phyloP scores from a whole-genome alignment of 495 filamentous ascomycete genomes.

The Penicillium salamii region DNA sequence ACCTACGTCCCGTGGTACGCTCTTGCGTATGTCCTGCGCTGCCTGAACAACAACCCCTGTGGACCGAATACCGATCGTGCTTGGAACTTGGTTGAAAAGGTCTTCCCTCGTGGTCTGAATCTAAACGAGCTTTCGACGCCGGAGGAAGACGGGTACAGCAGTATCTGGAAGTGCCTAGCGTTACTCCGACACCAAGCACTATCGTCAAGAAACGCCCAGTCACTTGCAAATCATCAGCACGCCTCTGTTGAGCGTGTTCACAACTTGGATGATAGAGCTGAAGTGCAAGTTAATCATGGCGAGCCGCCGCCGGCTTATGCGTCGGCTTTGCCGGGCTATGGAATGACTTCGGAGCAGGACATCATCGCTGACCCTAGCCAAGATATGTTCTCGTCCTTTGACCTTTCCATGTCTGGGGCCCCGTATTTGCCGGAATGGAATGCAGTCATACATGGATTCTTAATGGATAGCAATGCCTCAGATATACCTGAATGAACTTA shows the following conservation, averaged over 20 bases:
- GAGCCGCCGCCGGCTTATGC: neutral
- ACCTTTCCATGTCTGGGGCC: conserved; percentile 10
- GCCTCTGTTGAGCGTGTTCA: neutral
- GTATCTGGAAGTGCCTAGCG: conserved; percentile 18
- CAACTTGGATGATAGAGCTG: no score
- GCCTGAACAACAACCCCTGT: conserved; percentile 39
- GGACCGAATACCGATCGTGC: conserved; percentile 44
- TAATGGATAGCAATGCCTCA: neutral
- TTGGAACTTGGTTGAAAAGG: conserved; percentile 46
- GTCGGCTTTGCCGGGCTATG: neutral
- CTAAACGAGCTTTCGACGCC: neutral
- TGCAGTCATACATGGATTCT: conserved; percentile 12
- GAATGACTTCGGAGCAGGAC: neutral
- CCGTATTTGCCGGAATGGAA: conserved; percentile 17
- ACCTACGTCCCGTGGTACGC: conserved; percentile 58
- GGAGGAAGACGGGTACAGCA: conserved; percentile 11
- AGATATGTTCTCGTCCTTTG: conserved; percentile 6
- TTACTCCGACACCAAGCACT: conserved; percentile 15
- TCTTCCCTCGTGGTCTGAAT: conserved; percentile 17
- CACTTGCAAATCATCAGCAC: neutral
- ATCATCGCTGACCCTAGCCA: neutral
- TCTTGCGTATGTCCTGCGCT: conserved; percentile 50
- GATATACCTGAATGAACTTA: neutral
- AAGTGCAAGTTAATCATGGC: no score
- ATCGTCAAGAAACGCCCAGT: neutral